phyloP scores from a whole-genome alignment of 2,329 filamentous ascomycete genomes.

The Trichoderma guizhouense region DNA sequence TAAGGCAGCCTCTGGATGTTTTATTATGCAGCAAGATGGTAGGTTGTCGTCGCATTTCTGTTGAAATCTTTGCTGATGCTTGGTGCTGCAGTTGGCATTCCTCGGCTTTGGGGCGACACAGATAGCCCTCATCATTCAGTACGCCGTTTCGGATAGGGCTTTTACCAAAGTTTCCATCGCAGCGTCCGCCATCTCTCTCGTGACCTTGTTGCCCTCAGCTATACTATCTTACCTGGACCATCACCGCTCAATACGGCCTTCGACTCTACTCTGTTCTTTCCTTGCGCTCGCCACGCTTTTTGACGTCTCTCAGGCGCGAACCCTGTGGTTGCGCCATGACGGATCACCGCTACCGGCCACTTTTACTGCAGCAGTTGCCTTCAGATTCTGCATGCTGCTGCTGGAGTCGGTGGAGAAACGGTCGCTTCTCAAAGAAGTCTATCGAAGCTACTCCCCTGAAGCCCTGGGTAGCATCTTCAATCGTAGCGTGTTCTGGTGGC shows the following conservation, averaged over 20 bases:
- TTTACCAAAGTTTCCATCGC: no score
- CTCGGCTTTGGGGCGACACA: no score
- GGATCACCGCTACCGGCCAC: neutral
- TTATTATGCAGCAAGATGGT: no score
- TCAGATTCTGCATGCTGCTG: conserved; percentile 29
- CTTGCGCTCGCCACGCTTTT: conserved; percentile 31
- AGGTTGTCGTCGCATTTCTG: no score
- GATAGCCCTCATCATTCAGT: no score
- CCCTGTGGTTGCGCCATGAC: conserved; percentile 26
- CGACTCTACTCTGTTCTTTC: conserved; percentile 31
- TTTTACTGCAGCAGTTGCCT: neutral
- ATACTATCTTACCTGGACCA: conserved; percentile 27
- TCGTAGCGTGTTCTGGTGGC: conserved; percentile 33
- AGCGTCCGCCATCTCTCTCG: no score
- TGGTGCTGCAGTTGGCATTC: no score
- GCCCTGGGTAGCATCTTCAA: conserved; percentile 31
- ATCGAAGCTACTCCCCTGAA: conserved; percentile 28
- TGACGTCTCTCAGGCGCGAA: conserved; percentile 32
- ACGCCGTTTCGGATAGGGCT: no score
- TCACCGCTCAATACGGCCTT: conserved; percentile 31
- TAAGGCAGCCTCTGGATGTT: no score
- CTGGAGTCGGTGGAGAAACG: conserved; percentile 32
- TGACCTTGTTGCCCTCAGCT: no score
- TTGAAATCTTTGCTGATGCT: no score
- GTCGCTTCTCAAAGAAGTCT: conserved; percentile 21